Conservation (phyloP, 306 rosid genomes). For the Alnus glutinosa region DNA sequence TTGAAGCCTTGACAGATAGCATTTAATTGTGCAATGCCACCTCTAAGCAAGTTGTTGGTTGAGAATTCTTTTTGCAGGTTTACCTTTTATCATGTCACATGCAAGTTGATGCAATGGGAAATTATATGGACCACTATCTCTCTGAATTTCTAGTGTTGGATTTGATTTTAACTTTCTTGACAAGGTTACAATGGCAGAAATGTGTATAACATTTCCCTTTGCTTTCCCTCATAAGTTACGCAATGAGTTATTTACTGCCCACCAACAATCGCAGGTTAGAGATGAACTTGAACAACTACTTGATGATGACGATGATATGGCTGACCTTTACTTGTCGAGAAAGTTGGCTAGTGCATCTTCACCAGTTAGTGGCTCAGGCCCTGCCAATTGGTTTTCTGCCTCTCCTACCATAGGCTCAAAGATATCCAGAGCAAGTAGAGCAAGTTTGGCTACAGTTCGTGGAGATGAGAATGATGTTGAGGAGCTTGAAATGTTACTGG, state of each 20-base stretch:
- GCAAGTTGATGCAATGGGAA: neutral
- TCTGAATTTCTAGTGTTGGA: neutral
- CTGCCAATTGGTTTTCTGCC: constrained; percentile 51
- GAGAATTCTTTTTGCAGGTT: neutral
- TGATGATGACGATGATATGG: constrained; percentile 97
- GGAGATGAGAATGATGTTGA: constrained; percentile 79
- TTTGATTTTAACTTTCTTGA: neutral
- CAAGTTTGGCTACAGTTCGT: constrained; percentile 60
- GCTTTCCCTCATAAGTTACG: neutral
- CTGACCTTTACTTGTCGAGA: constrained; percentile 92
- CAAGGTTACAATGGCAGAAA: constrained; percentile 21
- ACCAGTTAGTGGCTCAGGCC: constrained; percentile 68
- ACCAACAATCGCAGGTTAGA: constrained; percentile 53
- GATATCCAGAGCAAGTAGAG: constrained; percentile 83
- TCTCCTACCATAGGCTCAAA: constrained; percentile 71
- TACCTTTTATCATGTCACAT: neutral
- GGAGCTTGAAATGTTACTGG: constrained; percentile 88
- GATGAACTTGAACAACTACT: constrained; percentile 94
- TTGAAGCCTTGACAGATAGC: neutral
- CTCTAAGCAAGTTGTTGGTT: neutral
- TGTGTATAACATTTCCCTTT: constrained; percentile 11
- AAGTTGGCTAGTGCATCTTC: constrained; percentile 69
- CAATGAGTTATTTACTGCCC: neutral
- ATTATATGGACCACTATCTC: neutral
- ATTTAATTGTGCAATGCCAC: neutral